phyloP scores from a whole-genome alignment of 805 yeast genomes.

The Priceomyces haplophilus region DNA sequence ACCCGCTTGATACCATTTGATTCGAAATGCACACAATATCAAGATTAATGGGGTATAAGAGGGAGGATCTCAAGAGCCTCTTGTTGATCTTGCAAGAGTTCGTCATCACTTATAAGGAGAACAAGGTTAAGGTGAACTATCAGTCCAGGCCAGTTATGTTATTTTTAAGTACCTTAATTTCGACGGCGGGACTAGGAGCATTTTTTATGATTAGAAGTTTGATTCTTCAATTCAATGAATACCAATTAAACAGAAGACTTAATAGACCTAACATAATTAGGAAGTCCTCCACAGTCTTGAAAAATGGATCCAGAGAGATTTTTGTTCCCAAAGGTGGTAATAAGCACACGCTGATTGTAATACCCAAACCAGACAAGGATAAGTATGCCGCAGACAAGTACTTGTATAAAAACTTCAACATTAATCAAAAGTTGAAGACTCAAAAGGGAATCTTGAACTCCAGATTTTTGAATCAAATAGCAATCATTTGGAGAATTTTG shows the following conservation, averaged over 20 bases:
- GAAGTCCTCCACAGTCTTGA: slow-evolving; percentile 41
- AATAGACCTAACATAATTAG: slow-evolving; percentile 38
- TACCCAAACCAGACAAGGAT: slow-evolving; percentile 48
- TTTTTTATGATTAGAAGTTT: slow-evolving; percentile 29
- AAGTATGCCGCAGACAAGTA: slow-evolving; percentile 55
- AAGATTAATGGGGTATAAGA: slow-evolving; percentile 28
- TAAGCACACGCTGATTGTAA: slow-evolving; percentile 37
- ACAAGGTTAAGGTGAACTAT: slow-evolving; percentile 37
- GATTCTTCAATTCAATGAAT: slow-evolving; percentile 30
- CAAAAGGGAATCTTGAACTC: slow-evolving; percentile 46
- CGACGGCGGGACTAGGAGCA: slow-evolving; percentile 41
- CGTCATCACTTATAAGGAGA: slow-evolving; percentile 32
- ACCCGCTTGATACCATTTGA: background rate
- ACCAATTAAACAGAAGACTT: slow-evolving; percentile 18
- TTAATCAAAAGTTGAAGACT: slow-evolving; percentile 28
- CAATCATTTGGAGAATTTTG: slow-evolving; percentile 74
- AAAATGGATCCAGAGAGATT: slow-evolving; percentile 46
- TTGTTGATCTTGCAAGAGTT: slow-evolving; percentile 35
- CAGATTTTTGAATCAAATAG: slow-evolving; percentile 66
- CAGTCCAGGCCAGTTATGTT: slow-evolving; percentile 42
- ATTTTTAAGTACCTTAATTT: slow-evolving; percentile 37
- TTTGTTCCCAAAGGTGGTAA: slow-evolving; percentile 45
- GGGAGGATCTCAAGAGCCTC: slow-evolving; percentile 33
- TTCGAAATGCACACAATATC: slow-evolving; percentile 32
- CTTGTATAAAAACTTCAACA: slow-evolving; percentile 45